Percentiles rank a stretch among this genome's conserved stretches.
Evolutionary conservation across 2,329 filamentous ascomycete species (phyloP).

Genomic region (Neophaeococcomyces aloes): DNA sequence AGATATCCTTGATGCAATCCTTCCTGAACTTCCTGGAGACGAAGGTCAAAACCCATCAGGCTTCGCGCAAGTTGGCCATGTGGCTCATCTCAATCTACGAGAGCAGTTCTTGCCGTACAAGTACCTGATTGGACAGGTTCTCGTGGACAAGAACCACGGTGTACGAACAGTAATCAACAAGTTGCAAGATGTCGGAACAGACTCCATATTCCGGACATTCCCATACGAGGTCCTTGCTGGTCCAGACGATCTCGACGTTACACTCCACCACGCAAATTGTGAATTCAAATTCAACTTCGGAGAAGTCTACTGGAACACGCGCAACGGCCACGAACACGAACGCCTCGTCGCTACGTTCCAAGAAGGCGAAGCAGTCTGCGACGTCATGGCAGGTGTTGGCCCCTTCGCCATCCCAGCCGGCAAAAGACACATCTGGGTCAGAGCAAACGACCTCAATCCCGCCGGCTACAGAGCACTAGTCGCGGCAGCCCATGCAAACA

Average conservation of each 20-base stretch:
- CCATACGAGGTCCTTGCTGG: constrained; percentile 82
- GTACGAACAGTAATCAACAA: constrained; percentile 95
- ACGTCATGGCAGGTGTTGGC: constrained; percentile 95
- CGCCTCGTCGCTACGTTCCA: constrained; percentile 66
- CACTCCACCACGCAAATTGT: constrained; percentile 71
- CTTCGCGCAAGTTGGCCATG: constrained; percentile 81
- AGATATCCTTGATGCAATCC: constrained; percentile 70
- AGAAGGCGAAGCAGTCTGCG: constrained; percentile 79
- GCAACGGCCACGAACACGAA: constrained; percentile 79
- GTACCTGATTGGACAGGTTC: constrained; percentile 68
- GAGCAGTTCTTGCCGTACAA: constrained; percentile 78
- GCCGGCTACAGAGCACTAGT: constrained; percentile 66
- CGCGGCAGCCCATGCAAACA: constrained; percentile 65
- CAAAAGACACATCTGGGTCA: constrained; percentile 82
- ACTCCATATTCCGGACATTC: constrained; percentile 84
- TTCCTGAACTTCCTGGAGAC: constrained; percentile 58
- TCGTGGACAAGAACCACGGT: constrained; percentile 77
- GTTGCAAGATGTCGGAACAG: constrained; percentile 71
- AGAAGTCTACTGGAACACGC: constrained; percentile 96
- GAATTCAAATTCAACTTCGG: constrained; percentile 87
- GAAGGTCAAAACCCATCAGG: constrained; percentile 73
- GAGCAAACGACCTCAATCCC: constrained; percentile 94
- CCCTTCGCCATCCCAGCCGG: constrained; percentile 89
- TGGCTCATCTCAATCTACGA: constrained; percentile 86
- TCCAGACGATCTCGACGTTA: constrained; percentile 70